Percentiles rank a stretch among this genome's conserved stretches.
Conservation (phyloP, 257 asterid species). For the Coffea canephora region DNA sequence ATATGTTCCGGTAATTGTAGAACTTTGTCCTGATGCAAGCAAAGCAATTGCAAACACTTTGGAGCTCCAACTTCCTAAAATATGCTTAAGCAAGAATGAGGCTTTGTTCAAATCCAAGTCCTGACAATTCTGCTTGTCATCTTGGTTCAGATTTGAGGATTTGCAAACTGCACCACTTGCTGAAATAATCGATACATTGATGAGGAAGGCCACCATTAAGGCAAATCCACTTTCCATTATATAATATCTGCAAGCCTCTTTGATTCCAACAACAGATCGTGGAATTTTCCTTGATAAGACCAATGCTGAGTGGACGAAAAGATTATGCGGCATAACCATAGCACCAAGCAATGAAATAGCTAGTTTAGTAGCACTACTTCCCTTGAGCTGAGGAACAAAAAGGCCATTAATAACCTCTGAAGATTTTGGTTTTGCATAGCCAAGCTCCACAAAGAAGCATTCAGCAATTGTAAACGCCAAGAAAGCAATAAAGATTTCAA, state of each 20-base stretch:
- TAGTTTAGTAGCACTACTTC: slow-evolving; percentile 81
- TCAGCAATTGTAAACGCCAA: slow-evolving; percentile 76
- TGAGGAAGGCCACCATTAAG: slow-evolving; percentile 78
- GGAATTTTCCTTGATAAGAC: slow-evolving; percentile 96
- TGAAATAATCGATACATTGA: slow-evolving; percentile 83
- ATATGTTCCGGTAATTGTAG: slow-evolving; percentile 94
- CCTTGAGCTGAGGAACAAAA: slow-evolving; percentile 84
- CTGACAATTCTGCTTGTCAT: slow-evolving; percentile 59
- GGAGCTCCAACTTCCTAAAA: slow-evolving; percentile 91
- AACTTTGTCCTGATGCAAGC: slow-evolving; percentile 96
- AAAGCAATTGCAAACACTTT: slow-evolving; percentile 93
- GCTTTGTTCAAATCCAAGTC: slow-evolving; percentile 89
- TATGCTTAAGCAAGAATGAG: slow-evolving; percentile 75
- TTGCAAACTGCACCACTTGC: slow-evolving; percentile 91
- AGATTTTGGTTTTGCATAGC: slow-evolving; percentile 71
- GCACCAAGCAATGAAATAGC: slow-evolving; percentile 97
- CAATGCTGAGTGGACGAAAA: slow-evolving; percentile 93
- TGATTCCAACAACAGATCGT: slow-evolving; percentile 69
- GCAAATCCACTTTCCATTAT: slow-evolving; percentile 89
- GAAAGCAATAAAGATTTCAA: slow-evolving; percentile 76
- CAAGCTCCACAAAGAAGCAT: slow-evolving; percentile 84
- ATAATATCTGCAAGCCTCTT: slow-evolving; percentile 91
- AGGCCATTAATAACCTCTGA: slow-evolving; percentile 70
- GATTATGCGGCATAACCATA: slow-evolving; percentile 99
- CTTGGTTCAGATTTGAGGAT: slow-evolving; percentile 51